A percentile compares a stretch with the other conserved stretches of the same genome.
Evolutionary conservation across 768 basidiomycete species (phyloP).

Genomic region (Phlegmacium glaucopus): DNA sequence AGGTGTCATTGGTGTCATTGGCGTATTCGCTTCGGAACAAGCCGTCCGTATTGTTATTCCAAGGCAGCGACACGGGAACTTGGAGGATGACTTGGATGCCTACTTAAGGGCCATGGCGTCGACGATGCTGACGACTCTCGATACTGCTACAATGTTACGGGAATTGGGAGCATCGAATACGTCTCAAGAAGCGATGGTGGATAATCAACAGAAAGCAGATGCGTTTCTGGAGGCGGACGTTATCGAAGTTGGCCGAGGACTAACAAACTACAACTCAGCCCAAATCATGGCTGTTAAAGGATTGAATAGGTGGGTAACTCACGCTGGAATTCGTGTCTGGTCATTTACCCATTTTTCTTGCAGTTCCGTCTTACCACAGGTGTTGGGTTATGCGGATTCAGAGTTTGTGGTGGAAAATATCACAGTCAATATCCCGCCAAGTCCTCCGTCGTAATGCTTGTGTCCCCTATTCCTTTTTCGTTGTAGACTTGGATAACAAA

Average conservation of each 20-base stretch:
- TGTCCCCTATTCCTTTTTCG: too few species aligned
- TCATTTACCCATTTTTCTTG: conserved; percentile 8
- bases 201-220: conserved; percentile 11
- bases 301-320: conserved; percentile 70
- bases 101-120: conserved; percentile 37
- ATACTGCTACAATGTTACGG: conserved; percentile 34
- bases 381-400: conserved; percentile 92
- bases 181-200: conserved; percentile 23
- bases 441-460: conserved; percentile 1
- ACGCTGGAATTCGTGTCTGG: background rate
- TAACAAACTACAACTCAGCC: conserved; percentile 94
- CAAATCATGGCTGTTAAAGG: conserved; percentile 90
- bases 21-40: conserved; percentile 91
- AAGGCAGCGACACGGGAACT: conserved; percentile 24
- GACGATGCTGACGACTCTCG: conserved; percentile 59
- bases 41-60: conserved; percentile 81
- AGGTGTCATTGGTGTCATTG: conserved; percentile 84
- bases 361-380: conserved; percentile 75
- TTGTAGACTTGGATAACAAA: too few species aligned
- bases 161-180: conserved; percentile 41
- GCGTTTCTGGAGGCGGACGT: conserved; percentile 57
- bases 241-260: conserved; percentile 88
- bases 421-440: conserved; percentile 63
- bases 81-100: conserved; percentile 25
- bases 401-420: conserved; percentile 98